These are phyloP conservation scores for Geum urbanum DNA, from an alignment of 306 rosid genomes.

Conservation along the genomic window DNA sequence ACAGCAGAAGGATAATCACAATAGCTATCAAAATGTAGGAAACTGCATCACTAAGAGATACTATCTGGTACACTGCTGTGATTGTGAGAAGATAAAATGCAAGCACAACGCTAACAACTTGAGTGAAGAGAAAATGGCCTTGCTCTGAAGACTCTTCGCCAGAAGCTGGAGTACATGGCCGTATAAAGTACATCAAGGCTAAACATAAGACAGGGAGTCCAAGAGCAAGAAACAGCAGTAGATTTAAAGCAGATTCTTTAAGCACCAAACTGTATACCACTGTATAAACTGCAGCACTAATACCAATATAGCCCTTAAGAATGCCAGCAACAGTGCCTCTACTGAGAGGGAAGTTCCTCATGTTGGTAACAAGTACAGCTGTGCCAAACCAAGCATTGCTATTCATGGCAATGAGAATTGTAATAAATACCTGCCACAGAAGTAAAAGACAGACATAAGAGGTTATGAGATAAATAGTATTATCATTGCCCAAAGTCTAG, in stretches of 20 bases:
- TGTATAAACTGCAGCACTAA: slow-evolving; percentile 77
- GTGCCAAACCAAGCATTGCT: slow-evolving; percentile 77
- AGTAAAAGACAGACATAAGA: slow-evolving; percentile 18
- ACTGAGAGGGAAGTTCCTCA: slow-evolving; percentile 92
- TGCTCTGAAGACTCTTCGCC: slow-evolving; percentile 78
- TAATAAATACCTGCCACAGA: slow-evolving; percentile 56
- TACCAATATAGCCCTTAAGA: slow-evolving; percentile 80
- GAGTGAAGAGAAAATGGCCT: slow-evolving; percentile 58
- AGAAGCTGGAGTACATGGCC: slow-evolving; percentile 77
- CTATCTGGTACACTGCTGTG: slow-evolving; percentile 34
- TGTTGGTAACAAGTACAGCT: slow-evolving; percentile 78
- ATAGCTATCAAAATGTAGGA: slow-evolving; percentile 54
- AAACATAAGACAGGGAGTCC: slow-evolving; percentile 57
- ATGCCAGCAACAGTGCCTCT: slow-evolving; percentile 82
- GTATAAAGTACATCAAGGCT: slow-evolving; percentile 63
- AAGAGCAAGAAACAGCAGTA: slow-evolving; percentile 56
- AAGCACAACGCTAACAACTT: slow-evolving; percentile 66
- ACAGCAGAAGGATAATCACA: slow-evolving; percentile 55
- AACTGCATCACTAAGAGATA: slow-evolving; percentile 42
- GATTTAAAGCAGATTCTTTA: slow-evolving; percentile 45
- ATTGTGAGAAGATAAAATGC: slow-evolving; percentile 54
- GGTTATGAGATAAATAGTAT: background rate
- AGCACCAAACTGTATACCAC: slow-evolving; percentile 52
- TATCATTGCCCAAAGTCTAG: background rate
- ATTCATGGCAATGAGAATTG: slow-evolving; percentile 60